Evolutionary conservation across 371 early-diverging fungal species (phyloP), one percentile per base, ranked within the genome.

Genomic region (Lichtheimia ramosa): DNA sequence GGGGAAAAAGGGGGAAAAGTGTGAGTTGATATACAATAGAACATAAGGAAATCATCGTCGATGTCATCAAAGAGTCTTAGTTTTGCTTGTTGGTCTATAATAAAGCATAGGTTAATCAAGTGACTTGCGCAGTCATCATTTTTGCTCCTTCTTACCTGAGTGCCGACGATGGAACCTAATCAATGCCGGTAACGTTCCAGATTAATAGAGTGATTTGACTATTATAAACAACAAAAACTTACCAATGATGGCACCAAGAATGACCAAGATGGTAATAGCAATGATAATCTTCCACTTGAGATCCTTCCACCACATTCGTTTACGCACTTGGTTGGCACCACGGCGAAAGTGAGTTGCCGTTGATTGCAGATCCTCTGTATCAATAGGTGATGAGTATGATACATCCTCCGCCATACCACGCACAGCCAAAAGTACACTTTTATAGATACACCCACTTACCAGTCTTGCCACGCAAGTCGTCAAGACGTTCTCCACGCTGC

Each of bases 271-370:
- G 49, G 90, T 83, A 18, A 86, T 74, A 42, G 79, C 90, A 53
- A 97, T 87, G 54, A 95, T 89, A 56, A 94, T 82, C 74, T 89
- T 93, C 85, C 92, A 87, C 81, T 94, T 97, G 83, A 95, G 89
- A 70, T 96, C 92, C 75, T 92, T 92, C 96, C 95, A 95, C 95
- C 96, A 95, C 88, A 89, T 89, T 73, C 83, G 76, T 71, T 83
- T 83, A 34, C 89, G 74, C 7, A 94, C 92, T 59, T 82, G 77
- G 48, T 87, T 89, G 51, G 96, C 96, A 46, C 95, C 95, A 55
- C 85, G 82, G 51, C 87, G 87, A 77, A 97, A 96, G 62, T 92
- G 88, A 25, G 79, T 66, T 0, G 95, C 86, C 14, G 87, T 87
- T 48, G 83, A 77, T 43, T 90, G 83, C 51, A 95, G 80, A 61